Base-by-base conservation (phyloP, 257 asterid genomes). In the Solanum phureja region DNA sequence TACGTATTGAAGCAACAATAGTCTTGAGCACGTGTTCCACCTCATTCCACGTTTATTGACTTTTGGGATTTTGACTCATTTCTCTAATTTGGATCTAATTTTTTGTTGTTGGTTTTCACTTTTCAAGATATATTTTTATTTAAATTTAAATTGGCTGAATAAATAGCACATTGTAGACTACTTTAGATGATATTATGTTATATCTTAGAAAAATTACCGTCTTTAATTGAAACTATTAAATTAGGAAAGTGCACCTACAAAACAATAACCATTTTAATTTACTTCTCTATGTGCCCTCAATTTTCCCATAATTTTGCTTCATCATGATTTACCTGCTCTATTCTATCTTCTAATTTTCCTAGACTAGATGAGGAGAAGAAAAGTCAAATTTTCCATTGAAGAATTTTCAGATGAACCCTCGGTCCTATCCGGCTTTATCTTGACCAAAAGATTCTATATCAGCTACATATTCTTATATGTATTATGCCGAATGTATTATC, bases 21-120 rank as follows among this genome's bases (percentile, higher is more conserved):
- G 35, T 42, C 64, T 42, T 23, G 62, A 42, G 11, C 64, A 77
- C 64, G 62, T 42, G 62, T 31, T 77, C 62, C 84, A 42, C 84
- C 35, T 24, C 60, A 77, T 77, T 21, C 9, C 84, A 77, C 84
- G 37, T 40, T 14, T 42, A n/a, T 77, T 42, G 62, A 77, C 84
- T 14, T 77, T 23, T 77, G 37, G 4, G 64, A 24, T 27, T 77
- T 42, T 4, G 6, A 38, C 27, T 11, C 34, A n/a, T 76, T n/a
- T 37, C 52, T 69, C 1, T 29, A 69, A 69, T 69, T 69, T 13
- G 23, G 23, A 69, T 56, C 24, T 56, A 56, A 19, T 56, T 1
- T 52, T 19, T 56, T 56, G 2, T 56, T 56, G 64, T 64, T 64
- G 29, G 29, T 62, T 62, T 62, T 62, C 31, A 23, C 31, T 62